A percentile compares a stretch with the other conserved stretches of the same genome.
phyloP scores from a whole-genome alignment of 2,329 filamentous ascomycete species.

The Trichoderma endophyticum region DNA sequence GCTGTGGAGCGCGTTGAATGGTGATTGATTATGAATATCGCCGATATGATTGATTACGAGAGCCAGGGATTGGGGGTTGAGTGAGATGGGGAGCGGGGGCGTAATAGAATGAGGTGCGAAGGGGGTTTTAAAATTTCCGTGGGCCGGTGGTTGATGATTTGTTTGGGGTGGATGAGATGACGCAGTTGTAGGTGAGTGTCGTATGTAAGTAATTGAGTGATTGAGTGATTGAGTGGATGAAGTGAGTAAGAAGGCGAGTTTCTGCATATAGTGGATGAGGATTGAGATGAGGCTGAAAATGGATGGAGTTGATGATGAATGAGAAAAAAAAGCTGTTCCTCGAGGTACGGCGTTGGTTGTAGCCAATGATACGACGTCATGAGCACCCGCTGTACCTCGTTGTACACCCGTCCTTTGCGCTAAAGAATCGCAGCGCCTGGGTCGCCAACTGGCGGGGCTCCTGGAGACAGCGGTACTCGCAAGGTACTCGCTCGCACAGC shows the following conservation, averaged over 20 bases:
- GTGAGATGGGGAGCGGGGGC: neutral
- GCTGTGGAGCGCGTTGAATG: neutral
- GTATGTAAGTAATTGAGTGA: neutral
- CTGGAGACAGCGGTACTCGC: neutral
- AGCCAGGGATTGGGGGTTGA: neutral
- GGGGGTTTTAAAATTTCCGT: neutral
- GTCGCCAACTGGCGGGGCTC: constrained; percentile 1
- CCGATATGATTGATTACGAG: neutral
- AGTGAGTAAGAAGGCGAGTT: neutral
- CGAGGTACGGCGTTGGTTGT: neutral
- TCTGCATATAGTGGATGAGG: too few relatives aligned
- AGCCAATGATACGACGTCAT: neutral
- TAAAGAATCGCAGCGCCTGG: neutral
- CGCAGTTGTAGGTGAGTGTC: neutral
- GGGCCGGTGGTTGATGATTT: neutral
- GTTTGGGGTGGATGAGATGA: neutral
- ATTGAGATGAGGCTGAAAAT: neutral
- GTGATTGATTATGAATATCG: neutral
- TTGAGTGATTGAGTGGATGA: neutral
- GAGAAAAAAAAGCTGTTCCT: too few relatives aligned
- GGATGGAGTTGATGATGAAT: neutral
- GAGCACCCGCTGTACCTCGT: neutral
- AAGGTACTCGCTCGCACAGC: neutral
- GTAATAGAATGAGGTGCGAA: neutral
- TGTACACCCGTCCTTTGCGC: neutral